Percentiles rank a stretch among this genome's conserved stretches.
Evolutionary conservation across 305 asterid genomes (phyloP).

Genomic region (Fraxinus dipetala): DNA sequence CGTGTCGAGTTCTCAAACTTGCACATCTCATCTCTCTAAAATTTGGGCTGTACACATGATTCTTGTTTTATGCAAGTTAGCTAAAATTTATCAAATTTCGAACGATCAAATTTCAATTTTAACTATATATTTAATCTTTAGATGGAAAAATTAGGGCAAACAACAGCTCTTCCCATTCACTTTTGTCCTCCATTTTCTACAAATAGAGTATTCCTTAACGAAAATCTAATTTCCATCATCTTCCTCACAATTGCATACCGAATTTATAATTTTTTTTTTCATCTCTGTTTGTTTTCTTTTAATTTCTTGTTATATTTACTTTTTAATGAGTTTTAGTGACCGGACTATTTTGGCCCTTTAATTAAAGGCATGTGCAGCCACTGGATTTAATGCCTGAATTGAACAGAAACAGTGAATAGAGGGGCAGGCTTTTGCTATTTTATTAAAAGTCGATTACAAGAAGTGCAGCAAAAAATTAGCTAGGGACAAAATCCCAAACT

Average conservation of each 20-base stretch:
- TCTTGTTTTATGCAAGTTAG: neutral
- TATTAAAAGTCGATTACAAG: neutral
- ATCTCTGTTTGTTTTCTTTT: neutral
- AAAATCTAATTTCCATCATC: neutral
- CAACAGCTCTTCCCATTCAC: neutral
- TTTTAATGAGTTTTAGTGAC: neutral
- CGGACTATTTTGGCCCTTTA: neutral
- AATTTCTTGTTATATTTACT: neutral
- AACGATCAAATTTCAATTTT: neutral
- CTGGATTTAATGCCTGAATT: neutral
- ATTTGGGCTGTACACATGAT: no score
- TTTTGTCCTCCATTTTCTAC: neutral
- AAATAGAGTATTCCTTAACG: neutral
- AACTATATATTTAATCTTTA: neutral
- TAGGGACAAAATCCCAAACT: neutral
- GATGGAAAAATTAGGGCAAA: neutral
- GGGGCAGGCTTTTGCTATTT: neutral
- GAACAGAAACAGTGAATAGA: neutral
- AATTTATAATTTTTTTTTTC: no score
- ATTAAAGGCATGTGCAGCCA: neutral
- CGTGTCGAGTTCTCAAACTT: neutral
- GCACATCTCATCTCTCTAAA: no score
- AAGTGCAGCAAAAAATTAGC: neutral
- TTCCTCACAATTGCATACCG: neutral
- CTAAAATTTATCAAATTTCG: neutral